These are phyloP conservation scores for Corylus heterophylla DNA, from an alignment of 306 rosid species.

Conservation along the genomic window DNA sequence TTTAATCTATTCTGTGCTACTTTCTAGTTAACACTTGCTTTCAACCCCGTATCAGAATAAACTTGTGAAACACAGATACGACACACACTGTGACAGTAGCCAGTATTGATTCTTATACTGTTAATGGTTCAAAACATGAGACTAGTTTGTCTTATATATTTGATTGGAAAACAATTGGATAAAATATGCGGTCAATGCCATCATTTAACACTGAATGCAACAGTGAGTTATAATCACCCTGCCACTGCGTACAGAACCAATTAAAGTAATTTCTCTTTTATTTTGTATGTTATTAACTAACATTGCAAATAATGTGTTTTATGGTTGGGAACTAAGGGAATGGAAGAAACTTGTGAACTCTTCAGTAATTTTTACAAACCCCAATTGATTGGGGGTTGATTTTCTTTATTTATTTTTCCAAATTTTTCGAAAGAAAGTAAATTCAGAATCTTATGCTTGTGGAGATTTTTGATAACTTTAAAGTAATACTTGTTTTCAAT, in stretches of 20 bases:
- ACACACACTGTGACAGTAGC: not conserved
- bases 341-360: not conserved
- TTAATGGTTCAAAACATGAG: not conserved
- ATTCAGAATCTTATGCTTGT: not conserved
- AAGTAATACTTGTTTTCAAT: conserved; percentile 3
- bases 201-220: not conserved
- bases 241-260: not conserved
- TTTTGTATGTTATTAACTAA: not conserved
- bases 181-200: not conserved
- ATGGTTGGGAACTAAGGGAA: not conserved
- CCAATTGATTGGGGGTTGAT: not conserved
- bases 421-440: not conserved
- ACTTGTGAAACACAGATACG: not conserved
- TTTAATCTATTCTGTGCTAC: conserved; percentile 21
- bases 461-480: not conserved
- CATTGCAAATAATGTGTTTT: not conserved
- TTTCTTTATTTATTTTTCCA: not conserved
- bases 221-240: not conserved
- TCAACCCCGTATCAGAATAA: conserved; percentile 6
- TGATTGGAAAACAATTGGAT: not conserved
- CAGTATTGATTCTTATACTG: conserved; percentile 7
- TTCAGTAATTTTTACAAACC: not conserved
- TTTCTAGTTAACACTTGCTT: conserved; percentile 20
- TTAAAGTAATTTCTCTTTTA: not conserved
- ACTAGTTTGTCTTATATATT: not conserved